Conservation (phyloP, 164 flowering plant genomes). For the Stephania yunnanensis region DNA sequence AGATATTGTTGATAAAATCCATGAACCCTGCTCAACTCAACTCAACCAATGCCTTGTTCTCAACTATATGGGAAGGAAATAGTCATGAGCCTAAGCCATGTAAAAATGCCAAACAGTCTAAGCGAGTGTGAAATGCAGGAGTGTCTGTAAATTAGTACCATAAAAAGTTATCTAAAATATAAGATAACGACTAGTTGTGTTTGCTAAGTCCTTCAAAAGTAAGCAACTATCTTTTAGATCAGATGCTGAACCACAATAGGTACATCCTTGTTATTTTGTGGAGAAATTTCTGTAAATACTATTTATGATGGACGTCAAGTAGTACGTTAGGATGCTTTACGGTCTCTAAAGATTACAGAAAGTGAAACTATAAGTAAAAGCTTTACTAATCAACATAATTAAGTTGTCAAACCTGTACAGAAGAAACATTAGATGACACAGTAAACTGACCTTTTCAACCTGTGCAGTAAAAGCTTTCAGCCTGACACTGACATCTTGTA, state of each 20-base stretch:
- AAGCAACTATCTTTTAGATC: not conserved
- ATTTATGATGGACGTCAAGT: not conserved
- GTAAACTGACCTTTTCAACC: slow-evolving; percentile 46
- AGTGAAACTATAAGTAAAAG: slow-evolving; percentile 2
- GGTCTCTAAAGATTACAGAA: not conserved
- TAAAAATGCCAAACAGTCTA: too few species aligned
- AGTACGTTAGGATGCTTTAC: not conserved
- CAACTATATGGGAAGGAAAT: too few species aligned
- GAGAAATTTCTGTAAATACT: not conserved
- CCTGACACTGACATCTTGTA: slow-evolving; percentile 42
- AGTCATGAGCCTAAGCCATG: too few species aligned
- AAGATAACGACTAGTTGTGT: not conserved
- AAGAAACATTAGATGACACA: not conserved
- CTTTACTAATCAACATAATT: not conserved
- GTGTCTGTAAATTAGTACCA: too few species aligned
- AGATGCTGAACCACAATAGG: not conserved
- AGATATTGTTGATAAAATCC: too few species aligned
- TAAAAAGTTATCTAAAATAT: too few species aligned
- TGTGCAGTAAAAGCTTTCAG: slow-evolving; percentile 29
- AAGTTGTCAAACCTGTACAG: not conserved
- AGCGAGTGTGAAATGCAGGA: too few species aligned
- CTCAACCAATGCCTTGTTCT: too few species aligned
- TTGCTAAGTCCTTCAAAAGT: not conserved
- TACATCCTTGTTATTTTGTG: not conserved
- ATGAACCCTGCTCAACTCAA: too few species aligned